A percentile compares a stretch with the other conserved stretches of the same genome.
Evolutionary conservation across 1,284 basidiomycete genomes (phyloP).

Genomic region (Tilletiopsis washingtonensis): DNA sequence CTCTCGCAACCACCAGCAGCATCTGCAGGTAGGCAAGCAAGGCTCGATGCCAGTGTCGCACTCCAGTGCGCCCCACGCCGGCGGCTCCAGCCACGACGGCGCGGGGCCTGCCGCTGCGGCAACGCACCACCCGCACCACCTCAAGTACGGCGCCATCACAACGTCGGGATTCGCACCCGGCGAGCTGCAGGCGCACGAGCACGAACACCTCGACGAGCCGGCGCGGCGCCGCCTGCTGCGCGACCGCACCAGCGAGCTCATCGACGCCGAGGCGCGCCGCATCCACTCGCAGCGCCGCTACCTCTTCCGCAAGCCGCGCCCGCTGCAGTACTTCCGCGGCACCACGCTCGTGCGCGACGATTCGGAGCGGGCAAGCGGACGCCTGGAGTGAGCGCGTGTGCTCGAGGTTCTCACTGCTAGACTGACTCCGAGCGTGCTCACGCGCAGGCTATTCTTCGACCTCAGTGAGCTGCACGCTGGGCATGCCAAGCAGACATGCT

Average conservation of each 20-base stretch:
- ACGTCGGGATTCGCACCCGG: conserved; percentile 19
- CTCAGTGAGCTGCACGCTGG: not conserved
- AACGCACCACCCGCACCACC: conserved; percentile 26
- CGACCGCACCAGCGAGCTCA: conserved; percentile 5
- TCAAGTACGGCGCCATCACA: conserved; percentile 27
- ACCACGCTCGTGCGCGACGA: conserved; percentile 21
- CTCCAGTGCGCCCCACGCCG: too few species aligned
- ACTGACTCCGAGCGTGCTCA: too few species aligned
- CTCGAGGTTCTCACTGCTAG: too few species aligned
- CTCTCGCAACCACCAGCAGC: too few species aligned
- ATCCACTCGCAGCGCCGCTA: conserved; percentile 26
- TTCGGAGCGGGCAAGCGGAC: conserved; percentile 23
- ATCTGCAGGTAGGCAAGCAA: too few species aligned
- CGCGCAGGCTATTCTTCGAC: not conserved
- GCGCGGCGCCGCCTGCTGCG: conserved; percentile 3
- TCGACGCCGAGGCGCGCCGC: conserved; percentile 18
- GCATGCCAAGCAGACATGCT: not conserved
- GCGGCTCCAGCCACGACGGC: too few species aligned
- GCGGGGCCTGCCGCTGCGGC: too few species aligned
- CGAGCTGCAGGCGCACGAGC: conserved; percentile 13
- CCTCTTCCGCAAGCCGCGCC: conserved; percentile 28
- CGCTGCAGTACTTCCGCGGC: conserved; percentile 38
- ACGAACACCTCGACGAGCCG: conserved; percentile 3
- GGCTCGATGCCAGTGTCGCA: too few species aligned
- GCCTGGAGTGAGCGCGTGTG: too few species aligned